Evolutionary conservation across 306 rosid genomes (phyloP), one percentile per base, ranked within the genome.

Genomic region (Hippophae tibetana): DNA sequence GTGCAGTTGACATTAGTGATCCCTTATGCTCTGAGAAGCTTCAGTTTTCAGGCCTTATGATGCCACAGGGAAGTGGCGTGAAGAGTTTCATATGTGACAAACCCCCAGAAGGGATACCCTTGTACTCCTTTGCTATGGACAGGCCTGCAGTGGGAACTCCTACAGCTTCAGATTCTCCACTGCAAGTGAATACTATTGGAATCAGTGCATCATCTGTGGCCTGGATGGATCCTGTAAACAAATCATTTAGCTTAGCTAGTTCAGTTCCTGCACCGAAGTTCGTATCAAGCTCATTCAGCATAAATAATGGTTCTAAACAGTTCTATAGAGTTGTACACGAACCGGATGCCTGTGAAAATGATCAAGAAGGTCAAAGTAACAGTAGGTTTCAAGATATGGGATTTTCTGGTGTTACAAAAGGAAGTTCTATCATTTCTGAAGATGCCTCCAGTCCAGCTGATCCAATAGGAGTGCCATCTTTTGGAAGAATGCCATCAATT

Each of bases 261-360:
- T 87, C 95, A 66, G 98, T 82, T 69, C 95, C 98, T 41, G 81
- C 89, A 46, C 96, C 98, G n/a, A 92, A 85, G 73, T 81, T 87
- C 48, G 92, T 85, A 53, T 83, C 98, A 54, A 93, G 96, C 60
- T 87, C 98, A 45, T 87, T 83, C 60, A 85, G 78, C 77, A 69
- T 85, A 57, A 76, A 61, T 69, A 79, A 65, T 73, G 98, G 98
- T 58, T 82, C 95, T 66, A 87, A 85, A 69, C 98, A 87, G 80
- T 92, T 92, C 72, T 88, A 92, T 69, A 79, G 95, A 80, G 98
- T 87, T 53, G 96, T 92, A 52, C 98, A 92, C 63, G 98, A 92
- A 78, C 98, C 98, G 69, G 98, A 92, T 76, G 80, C 89, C 51
- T 79, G 81, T 74, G 98, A 92, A 64, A 85, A 62, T 78, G 98